A percentile compares a stretch with the other conserved stretches of the same genome.
phyloP scores from a whole-genome alignment of 257 asterid species.

The Cinchona pubescens region DNA sequence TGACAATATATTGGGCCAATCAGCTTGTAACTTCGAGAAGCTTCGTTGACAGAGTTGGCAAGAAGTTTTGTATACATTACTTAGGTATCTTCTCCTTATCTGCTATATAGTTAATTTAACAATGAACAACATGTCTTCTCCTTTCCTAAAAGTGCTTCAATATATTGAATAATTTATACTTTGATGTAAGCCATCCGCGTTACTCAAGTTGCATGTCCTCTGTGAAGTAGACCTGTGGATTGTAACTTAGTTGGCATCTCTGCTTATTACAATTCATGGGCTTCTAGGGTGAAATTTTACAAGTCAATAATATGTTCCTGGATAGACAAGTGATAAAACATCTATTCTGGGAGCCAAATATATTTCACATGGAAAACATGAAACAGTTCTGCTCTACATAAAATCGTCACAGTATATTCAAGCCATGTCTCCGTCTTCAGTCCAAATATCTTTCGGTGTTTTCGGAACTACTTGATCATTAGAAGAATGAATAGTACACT shows the following conservation, averaged over 20 bases:
- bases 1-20: constrained; percentile 66
- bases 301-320: background rate
- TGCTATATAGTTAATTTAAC: background rate
- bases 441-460: background rate
- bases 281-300: background rate
- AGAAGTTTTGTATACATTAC: constrained; percentile 68
- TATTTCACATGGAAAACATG: background rate
- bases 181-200: background rate
- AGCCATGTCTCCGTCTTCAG: background rate
- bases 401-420: background rate
- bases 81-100: constrained; percentile 50
- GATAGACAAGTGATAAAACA: background rate
- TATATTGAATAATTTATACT: no score
- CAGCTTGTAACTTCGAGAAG: constrained; percentile 52
- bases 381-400: background rate
- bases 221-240: background rate
- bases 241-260: background rate
- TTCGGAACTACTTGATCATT: background rate
- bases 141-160: background rate
- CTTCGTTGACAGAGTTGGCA: constrained; percentile 44
- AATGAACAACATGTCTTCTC: background rate
- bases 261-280: background rate
- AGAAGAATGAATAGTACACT: background rate
- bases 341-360: background rate
- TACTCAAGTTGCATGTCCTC: background rate